Conservation (phyloP, 305 asterid genomes). For the Fraxinus latifolia region DNA sequence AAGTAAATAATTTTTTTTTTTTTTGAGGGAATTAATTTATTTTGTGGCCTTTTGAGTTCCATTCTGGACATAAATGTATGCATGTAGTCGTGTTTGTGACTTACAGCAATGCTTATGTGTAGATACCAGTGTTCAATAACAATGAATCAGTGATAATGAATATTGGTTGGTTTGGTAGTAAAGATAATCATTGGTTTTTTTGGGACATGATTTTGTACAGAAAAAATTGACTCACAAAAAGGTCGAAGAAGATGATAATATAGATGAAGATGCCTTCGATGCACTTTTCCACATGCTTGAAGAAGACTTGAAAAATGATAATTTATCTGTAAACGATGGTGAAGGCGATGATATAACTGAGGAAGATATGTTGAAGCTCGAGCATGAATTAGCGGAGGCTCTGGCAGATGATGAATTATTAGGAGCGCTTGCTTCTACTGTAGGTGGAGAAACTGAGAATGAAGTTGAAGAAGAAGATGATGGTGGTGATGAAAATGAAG, state of each 20-base stretch:
- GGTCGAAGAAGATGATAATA: constrained; percentile 44
- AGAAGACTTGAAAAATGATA: constrained; percentile 81
- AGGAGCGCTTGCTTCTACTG: constrained; percentile 43
- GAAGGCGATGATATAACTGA: constrained; percentile 60
- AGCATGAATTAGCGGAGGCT: constrained; percentile 78
- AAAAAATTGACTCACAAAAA: constrained; percentile 30
- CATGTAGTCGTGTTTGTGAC: background rate
- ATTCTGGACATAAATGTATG: background rate
- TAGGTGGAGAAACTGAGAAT: constrained; percentile 25
- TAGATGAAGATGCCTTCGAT: constrained; percentile 85
- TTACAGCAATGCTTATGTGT: background rate
- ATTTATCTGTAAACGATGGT: constrained; percentile 34
- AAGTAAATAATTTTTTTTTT: background rate
- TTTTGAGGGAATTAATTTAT: background rate
- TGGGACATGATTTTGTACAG: constrained; percentile 32
- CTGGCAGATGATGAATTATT: constrained; percentile 70
- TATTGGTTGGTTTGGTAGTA: background rate
- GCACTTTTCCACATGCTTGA: constrained; percentile 77
- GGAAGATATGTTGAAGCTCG: constrained; percentile 76
- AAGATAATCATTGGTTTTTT: constrained; percentile 1
- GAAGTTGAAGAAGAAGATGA: constrained; percentile 34
- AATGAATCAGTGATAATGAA: background rate
- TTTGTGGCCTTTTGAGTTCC: background rate
- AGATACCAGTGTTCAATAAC: background rate
- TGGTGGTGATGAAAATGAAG: constrained; percentile 20